Base-by-base conservation (phyloP, 2,329 filamentous ascomycete species). In the Didymella pomorum region DNA sequence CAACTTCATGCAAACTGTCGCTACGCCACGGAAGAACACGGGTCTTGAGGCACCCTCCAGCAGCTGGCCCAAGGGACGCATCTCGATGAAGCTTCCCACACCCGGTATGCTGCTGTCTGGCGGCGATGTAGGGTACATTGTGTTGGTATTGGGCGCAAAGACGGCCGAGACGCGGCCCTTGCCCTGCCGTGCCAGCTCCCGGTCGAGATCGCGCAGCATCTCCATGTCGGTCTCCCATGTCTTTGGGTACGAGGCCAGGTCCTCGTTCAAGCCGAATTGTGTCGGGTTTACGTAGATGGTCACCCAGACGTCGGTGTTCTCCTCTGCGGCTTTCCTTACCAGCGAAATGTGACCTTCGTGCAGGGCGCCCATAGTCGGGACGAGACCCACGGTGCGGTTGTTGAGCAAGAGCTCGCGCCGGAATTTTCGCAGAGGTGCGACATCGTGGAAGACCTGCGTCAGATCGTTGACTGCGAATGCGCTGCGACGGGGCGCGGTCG, bases 281-380 rank as follows among this genome's bases (percentile, higher is more conserved):
- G 95, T 95, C 4, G 95, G 95, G 77, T 99, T 99, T 71, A 99
- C 91, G 77, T 94, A 99, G 67, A 98, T 89, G 73, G 90, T 93
- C 55, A 99, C 91, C 61, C 97, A 88, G 56, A 98, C 91, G 68
- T 93, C 86, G 65, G 91, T 89, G 79, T 93, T 95, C 70, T 96
- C 92, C 46, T 83, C 82, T 1, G 93, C 93, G 3, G 95, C 95
- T 67, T 88, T 86, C 58, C 92, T 90, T 70, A 97, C 90, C 21
- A 99, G 85, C 3, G 91, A 90, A 50, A 97, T 79, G 79, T 99
- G 95, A 39, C 95, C 95, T 54, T 88, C 86, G 78, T 99, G 95
- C n/a, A 99, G 84, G 48, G 95, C 95, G 62, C 95, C 95, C 95
- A 99, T 98, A 29, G 95, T 99, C 1, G 95, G 95, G 33, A 99